Evolutionary conservation across 2,329 filamentous ascomycete species (phyloP), one percentile per base, ranked within the genome.

Genomic region (Penicillium italicum): DNA sequence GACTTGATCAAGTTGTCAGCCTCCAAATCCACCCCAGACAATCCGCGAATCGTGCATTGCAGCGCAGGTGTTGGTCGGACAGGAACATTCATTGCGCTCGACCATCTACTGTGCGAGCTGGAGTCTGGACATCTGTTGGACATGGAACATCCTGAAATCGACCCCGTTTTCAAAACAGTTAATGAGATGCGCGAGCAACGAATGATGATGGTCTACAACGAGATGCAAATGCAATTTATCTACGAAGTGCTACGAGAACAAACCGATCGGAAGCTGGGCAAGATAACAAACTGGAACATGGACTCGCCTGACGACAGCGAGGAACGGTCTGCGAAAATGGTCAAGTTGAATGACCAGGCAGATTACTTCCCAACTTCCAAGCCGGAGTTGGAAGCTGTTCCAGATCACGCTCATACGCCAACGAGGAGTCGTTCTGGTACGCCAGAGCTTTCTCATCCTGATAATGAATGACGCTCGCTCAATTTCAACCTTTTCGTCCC

Each of bases 31-130:
- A 76, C 76, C 8, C 61, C 78, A 7, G 73, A 79, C 22, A 91
- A 89, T 66, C 90, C 93, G 5, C 86, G 93, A 53, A 86, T 97
- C 56, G 83, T 91, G 11, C 89, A 92, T 73, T 92, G 89, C 77
- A 96, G 90, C 69, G 94, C 94, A 8, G 94, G 94, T 37, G 93
- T 99, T 14, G 94, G 94, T 12, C 85, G 94, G 53, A 96, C 90
- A 8, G 94, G 94, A 33, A 97, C 94, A 0, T 99, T 97, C 70
- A 96, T 99, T 66, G 89, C 91, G 1, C 82, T 99, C n/a, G 94
- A 97, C 74, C 91, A 95, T 72, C 83, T 99, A 26, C 81, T 96
- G 60, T 82, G 86, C 34, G 91, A 97, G 73, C 80, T 97, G 10
- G 85, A 90, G 26, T 82, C 85, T 6, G 93, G 91, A 47, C 81